Percentiles rank a stretch among this genome's conserved stretches.
These are phyloP conservation scores for Teratosphaeriaceae sp. DNA, from an alignment of 2,329 filamentous ascomycete genomes.

Conservation along the genomic window DNA sequence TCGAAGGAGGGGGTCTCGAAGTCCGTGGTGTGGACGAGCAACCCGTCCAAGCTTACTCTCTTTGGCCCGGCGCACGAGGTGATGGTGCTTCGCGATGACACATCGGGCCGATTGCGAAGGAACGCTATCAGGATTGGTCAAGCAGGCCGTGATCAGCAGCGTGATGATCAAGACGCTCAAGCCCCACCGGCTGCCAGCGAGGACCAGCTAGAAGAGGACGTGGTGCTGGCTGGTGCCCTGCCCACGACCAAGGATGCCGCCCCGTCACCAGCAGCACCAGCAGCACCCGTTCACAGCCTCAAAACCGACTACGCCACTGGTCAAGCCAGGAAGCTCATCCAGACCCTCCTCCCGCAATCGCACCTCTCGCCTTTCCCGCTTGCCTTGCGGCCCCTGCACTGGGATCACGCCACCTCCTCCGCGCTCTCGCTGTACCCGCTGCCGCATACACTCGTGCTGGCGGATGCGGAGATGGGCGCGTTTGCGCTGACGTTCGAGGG, in stretches of 20 bases:
- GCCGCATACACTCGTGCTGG: slow-evolving; percentile 74
- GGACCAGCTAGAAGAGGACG: slow-evolving; percentile 27
- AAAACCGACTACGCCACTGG: slow-evolving; percentile 14
- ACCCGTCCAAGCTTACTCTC: slow-evolving; percentile 72
- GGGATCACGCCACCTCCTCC: slow-evolving; percentile 70
- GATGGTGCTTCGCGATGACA: slow-evolving; percentile 79
- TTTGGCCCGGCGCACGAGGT: slow-evolving; percentile 88
- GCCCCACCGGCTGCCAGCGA: neutral
- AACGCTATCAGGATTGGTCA: slow-evolving; percentile 65
- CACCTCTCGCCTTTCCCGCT: slow-evolving; percentile 82
- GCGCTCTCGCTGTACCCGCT: slow-evolving; percentile 78
- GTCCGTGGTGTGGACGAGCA: slow-evolving; percentile 80
- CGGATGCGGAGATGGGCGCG: slow-evolving; percentile 72
- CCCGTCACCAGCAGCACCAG: slow-evolving; percentile 14
- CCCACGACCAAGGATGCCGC: slow-evolving; percentile 16
- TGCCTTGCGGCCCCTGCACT: slow-evolving; percentile 72
- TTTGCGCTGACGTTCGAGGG: slow-evolving; percentile 92
- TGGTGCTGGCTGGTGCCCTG: slow-evolving; percentile 25
- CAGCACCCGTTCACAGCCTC: slow-evolving; percentile 1
- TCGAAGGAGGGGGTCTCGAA: slow-evolving; percentile 50
- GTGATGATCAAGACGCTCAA: slow-evolving; percentile 6
- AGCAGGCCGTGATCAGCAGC: slow-evolving; percentile 27
- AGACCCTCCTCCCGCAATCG: slow-evolving; percentile 86
- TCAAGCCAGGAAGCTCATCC: slow-evolving; percentile 55
- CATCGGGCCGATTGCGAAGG: slow-evolving; percentile 70